Conservation (phyloP, 2,329 filamentous ascomycete genomes). For the Diaporthe amygdali region DNA sequence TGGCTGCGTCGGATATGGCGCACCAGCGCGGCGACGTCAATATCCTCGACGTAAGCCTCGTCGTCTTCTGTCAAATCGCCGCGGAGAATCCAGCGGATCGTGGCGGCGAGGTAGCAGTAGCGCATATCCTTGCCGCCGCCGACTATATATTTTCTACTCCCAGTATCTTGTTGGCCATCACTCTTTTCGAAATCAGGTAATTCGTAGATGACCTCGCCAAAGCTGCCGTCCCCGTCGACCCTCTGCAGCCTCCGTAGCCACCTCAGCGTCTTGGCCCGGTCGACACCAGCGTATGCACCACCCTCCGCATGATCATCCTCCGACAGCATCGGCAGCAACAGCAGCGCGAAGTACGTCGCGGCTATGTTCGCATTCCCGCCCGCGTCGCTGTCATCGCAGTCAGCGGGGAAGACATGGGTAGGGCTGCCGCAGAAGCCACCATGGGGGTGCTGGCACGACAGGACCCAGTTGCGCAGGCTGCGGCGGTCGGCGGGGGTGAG, state of each 20-base stretch:
- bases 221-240: constrained; percentile 73
- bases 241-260: constrained; percentile 84
- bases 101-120: constrained; percentile 84
- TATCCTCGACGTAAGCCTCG: constrained; percentile 67
- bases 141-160: constrained; percentile 43
- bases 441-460: constrained; percentile 81
- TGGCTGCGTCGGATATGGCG: constrained; percentile 67
- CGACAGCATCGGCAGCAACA: constrained; percentile 65
- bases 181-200: constrained; percentile 38
- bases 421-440: constrained; percentile 92
- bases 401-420: constrained; percentile 58
- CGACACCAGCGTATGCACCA: constrained; percentile 65
- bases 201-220: constrained; percentile 79
- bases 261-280: constrained; percentile 67
- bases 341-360: constrained; percentile 87
- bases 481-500: constrained; percentile 50
- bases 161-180: constrained; percentile 29
- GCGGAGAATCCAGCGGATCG: constrained; percentile 81
- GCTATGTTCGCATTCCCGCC: constrained; percentile 72
- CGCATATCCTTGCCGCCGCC: constrained; percentile 84
- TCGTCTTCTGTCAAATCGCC: constrained; percentile 60
- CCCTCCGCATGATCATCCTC: constrained; percentile 42
- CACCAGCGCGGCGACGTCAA: constrained; percentile 74
- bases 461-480: constrained; percentile 74
- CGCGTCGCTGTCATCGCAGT: constrained; percentile 30